A percentile compares a stretch with the other conserved stretches of the same genome.
These are phyloP conservation scores for Nemania sp. DNA, from an alignment of 2,329 filamentous ascomycete genomes.

Conservation along the genomic window DNA sequence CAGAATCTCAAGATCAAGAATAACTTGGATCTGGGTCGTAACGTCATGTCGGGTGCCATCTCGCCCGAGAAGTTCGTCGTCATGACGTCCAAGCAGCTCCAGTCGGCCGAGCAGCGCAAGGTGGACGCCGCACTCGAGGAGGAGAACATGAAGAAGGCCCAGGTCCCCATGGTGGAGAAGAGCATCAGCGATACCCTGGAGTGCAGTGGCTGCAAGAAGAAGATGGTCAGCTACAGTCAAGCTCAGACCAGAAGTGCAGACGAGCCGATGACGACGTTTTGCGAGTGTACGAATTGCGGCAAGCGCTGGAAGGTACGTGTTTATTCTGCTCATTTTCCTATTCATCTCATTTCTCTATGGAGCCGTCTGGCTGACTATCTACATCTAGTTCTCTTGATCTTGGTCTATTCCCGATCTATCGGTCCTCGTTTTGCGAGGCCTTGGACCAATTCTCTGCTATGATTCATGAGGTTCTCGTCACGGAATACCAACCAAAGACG, in stretches of 20 bases:
- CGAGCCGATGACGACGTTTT: slow-evolving; percentile 85
- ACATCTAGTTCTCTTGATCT: slow-evolving; percentile 36
- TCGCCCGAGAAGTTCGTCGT: slow-evolving; percentile 73
- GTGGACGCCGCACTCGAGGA: slow-evolving; percentile 77
- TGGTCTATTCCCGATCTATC: neutral
- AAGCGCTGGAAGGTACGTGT: slow-evolving; percentile 71
- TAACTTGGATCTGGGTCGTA: slow-evolving; percentile 75
- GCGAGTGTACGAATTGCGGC: slow-evolving; percentile 71
- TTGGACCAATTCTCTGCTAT: slow-evolving; percentile 5
- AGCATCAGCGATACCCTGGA: slow-evolving; percentile 85
- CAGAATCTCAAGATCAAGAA: slow-evolving; percentile 93
- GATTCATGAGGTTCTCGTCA: slow-evolving; percentile 22
- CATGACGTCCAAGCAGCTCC: slow-evolving; percentile 91
- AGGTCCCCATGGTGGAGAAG: slow-evolving; percentile 91
- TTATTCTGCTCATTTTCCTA: slow-evolving; percentile 26
- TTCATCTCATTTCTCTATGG: slow-evolving; percentile 19
- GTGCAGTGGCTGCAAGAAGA: slow-evolving; percentile 90
- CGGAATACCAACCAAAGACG: slow-evolving; percentile 4
- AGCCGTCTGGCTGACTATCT: slow-evolving; percentile 34
- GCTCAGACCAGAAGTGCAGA: slow-evolving; percentile 95
- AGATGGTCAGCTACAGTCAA: slow-evolving; percentile 93
- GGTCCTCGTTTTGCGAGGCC: neutral
- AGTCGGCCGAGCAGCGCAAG: slow-evolving; percentile 78
- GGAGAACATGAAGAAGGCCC: slow-evolving; percentile 96
- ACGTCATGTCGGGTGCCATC: slow-evolving; percentile 77